A percentile compares a stretch with the other conserved stretches of the same genome.
Evolutionary conservation across 2,329 filamentous ascomycete species (phyloP).

Genomic region (Pseudopithomyces chartarum): DNA sequence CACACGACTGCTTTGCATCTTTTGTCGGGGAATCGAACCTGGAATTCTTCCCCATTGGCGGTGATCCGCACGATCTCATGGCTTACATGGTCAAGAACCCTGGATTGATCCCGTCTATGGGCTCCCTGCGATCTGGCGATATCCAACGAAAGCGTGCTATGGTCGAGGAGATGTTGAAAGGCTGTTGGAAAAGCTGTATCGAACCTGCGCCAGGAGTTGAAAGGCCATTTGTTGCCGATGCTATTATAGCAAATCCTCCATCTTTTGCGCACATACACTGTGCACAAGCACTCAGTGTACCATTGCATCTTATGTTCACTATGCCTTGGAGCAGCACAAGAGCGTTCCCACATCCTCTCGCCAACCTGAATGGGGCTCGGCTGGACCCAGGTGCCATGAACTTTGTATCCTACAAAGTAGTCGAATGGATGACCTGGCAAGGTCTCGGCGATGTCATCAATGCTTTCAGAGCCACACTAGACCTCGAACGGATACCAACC

Average conservation of each 20-base stretch:
- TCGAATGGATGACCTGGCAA: slow-evolving; percentile 58
- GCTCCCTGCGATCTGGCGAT: slow-evolving; percentile 30
- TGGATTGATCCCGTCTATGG: slow-evolving; percentile 39
- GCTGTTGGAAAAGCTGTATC: slow-evolving; percentile 39
- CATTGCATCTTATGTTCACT: slow-evolving; percentile 75
- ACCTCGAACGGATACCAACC: slow-evolving; percentile 46
- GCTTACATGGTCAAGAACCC: slow-evolving; percentile 58
- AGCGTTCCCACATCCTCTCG: slow-evolving; percentile 56
- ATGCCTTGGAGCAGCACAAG: slow-evolving; percentile 57
- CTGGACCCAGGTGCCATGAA: slow-evolving; percentile 45
- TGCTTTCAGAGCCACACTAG: slow-evolving; percentile 45
- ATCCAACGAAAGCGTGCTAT: slow-evolving; percentile 37
- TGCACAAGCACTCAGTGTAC: slow-evolving; percentile 73
- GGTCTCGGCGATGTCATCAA: slow-evolving; percentile 56
- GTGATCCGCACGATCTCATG: slow-evolving; percentile 49
- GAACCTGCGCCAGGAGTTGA: slow-evolving; percentile 37
- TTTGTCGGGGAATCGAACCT: slow-evolving; percentile 23
- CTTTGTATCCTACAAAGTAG: slow-evolving; percentile 52
- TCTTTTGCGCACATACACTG: slow-evolving; percentile 77
- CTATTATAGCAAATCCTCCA: slow-evolving; percentile 78
- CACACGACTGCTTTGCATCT: slow-evolving; percentile 24
- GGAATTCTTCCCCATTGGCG: slow-evolving; percentile 45
- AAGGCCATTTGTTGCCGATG: slow-evolving; percentile 76
- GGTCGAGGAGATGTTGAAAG: slow-evolving; percentile 31
- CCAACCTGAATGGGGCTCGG: slow-evolving; percentile 48